phyloP scores from a whole-genome alignment of 1,139 yeast species.

The Yamadazyma sp. region DNA sequence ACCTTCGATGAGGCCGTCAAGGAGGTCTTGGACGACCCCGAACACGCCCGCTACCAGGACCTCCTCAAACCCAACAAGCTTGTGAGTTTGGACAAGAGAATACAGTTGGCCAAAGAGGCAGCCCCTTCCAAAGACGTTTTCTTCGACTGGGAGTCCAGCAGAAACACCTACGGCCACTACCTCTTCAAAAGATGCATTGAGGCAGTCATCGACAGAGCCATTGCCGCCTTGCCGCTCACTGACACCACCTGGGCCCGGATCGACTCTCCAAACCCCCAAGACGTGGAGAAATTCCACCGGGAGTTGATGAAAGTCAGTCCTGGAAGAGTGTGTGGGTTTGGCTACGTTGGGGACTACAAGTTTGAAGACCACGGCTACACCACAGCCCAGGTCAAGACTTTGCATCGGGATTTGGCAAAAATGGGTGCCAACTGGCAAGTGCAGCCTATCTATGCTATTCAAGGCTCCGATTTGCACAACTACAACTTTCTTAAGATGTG shows the following conservation, averaged over 20 bases:
- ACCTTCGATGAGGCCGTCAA: constrained; percentile 54
- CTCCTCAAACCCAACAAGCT: constrained; percentile 19
- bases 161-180: constrained; percentile 58
- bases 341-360: constrained; percentile 58
- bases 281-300: constrained; percentile 50
- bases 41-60: constrained; percentile 13
- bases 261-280: constrained; percentile 51
- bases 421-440: constrained; percentile 45
- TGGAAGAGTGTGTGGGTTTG: constrained; percentile 57
- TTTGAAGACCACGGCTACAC: constrained; percentile 57
- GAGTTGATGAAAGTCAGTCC: constrained; percentile 47
- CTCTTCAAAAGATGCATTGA: constrained; percentile 50
- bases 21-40: constrained; percentile 15
- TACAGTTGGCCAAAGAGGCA: constrained; percentile 27
- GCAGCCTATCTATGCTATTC: constrained; percentile 25
- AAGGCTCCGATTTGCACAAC: constrained; percentile 17
- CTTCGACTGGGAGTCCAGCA: constrained; percentile 61
- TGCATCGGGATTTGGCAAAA: constrained; percentile 55
- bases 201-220: constrained; percentile 52
- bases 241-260: constrained; percentile 63
- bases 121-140: constrained; percentile 28
- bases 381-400: constrained; percentile 43
- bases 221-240: constrained; percentile 56
- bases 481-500: constrained; percentile 19
- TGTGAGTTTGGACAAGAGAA: constrained; percentile 19